Percentiles rank a stretch among this genome's conserved stretches.
Conservation (phyloP, 2,329 filamentous ascomycete genomes). For the Fonsecaea monophora region DNA sequence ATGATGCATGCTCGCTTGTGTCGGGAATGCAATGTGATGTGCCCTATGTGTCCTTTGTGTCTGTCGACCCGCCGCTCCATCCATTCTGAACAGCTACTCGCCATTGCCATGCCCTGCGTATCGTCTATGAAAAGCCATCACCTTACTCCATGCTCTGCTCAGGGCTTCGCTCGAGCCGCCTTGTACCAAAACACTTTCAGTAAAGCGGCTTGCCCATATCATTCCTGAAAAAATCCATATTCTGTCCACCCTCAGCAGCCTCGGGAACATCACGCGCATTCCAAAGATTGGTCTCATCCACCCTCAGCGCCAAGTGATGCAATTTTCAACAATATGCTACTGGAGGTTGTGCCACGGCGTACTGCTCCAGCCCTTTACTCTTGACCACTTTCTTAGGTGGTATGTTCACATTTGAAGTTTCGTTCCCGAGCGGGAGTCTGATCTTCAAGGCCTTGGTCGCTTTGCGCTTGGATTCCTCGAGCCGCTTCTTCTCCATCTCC, state of each 20-base stretch:
- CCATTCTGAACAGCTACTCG: neutral
- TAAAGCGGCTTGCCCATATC: neutral
- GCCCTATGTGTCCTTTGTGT: neutral
- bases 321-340: constrained; percentile 25
- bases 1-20: neutral
- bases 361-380: constrained; percentile 35
- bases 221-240: neutral
- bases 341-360: constrained; percentile 23
- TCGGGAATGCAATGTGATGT: neutral
- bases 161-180: neutral
- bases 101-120: neutral
- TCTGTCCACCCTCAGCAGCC: neutral
- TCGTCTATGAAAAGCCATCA: neutral
- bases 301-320: neutral
- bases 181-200: neutral
- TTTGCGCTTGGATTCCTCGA: constrained; percentile 28
- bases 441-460: constrained; percentile 40
- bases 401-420: constrained; percentile 7
- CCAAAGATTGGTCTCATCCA: constrained; percentile 1
- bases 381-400: constrained; percentile 32
- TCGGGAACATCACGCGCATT: neutral
- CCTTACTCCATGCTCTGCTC: neutral
- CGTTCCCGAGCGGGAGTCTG: constrained; percentile 20
- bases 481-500: constrained; percentile 30
- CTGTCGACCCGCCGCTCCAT: neutral